Conservation (phyloP, 2,329 filamentous ascomycete genomes). For the Ascochyta koolunga region DNA sequence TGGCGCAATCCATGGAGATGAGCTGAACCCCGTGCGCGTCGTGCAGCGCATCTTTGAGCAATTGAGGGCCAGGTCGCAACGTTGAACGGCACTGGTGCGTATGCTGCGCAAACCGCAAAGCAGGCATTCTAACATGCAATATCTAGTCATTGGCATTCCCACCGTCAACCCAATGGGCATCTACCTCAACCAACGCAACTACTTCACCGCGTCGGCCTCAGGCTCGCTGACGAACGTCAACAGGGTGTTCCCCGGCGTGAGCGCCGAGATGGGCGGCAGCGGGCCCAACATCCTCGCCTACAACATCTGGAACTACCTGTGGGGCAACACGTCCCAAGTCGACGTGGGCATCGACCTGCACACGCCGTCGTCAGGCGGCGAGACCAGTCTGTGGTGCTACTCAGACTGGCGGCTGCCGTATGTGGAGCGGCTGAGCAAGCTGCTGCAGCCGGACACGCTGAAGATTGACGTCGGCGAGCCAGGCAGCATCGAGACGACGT, state of each 20-base stretch:
- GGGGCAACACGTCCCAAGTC: constrained; percentile 50
- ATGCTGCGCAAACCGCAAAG: not conserved
- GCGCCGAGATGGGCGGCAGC: constrained; percentile 33
- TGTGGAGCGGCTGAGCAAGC: constrained; percentile 48
- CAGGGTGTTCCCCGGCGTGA: constrained; percentile 41
- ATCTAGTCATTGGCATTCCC: constrained; percentile 48
- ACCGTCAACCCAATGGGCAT: constrained; percentile 50
- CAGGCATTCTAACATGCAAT: constrained; percentile 9
- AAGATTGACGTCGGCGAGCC: constrained; percentile 50
- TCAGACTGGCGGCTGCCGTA: constrained; percentile 47
- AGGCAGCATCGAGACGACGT: constrained; percentile 49
- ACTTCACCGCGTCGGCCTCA: constrained; percentile 40
- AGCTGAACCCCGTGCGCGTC: constrained; percentile 47
- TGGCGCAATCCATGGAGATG: constrained; percentile 49
- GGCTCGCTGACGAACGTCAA: constrained; percentile 46
- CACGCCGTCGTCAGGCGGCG: constrained; percentile 46
- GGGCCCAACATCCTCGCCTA: constrained; percentile 38
- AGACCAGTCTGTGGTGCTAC: constrained; percentile 49
- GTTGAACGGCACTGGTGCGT: constrained; percentile 45
- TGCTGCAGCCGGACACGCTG: constrained; percentile 48
- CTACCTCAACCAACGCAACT: constrained; percentile 49
- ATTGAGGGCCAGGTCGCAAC: constrained; percentile 35
- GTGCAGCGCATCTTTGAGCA: constrained; percentile 46
- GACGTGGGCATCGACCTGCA: constrained; percentile 49
- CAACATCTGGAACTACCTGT: constrained; percentile 47